Evolutionary conservation across 169 alveolate species (phyloP), one percentile per base, ranked within the genome.

Genomic region (Babesia ovata): DNA sequence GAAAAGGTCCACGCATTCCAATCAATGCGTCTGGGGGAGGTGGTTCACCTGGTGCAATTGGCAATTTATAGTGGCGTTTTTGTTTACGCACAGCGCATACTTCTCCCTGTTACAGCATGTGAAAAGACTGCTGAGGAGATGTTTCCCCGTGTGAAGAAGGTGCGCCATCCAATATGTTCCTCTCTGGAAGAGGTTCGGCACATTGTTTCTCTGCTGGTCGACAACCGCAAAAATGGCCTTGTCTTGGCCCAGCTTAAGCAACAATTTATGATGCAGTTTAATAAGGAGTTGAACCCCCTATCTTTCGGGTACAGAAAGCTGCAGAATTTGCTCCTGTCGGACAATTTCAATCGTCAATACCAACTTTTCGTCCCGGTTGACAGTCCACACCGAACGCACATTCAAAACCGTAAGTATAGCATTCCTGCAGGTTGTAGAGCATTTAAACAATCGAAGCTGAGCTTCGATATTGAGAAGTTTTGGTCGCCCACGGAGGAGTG

Each of bases 111-210:
- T 3, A 61, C 93, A 10, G 93, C 93, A 19, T 89, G 93, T 56
- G 92, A 85, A 79, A 89, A 85, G 59, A 89, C 92, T 44, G 93
- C 93, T n/a, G 91, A 89, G 46, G 93, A 89, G 61, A 42, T 89
- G 36, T 89, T 85, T 56, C 93, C 93, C 0, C 70, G 85, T 56
- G 45, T 79, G 42, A 89, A 85, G 79, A 85, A 76, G 49, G 58
- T 66, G 13, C 60, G 84, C 21, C 84, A 89, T 60, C 92, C 90
- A 33, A 66, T 85, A 39, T 89, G 93, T 48, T 61, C 84, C 9
- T 82, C 92, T 0, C 26, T 89, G 57, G 87, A 67, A 17, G 93
- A 89, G 79, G 93, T 89, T 16, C 61, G 71, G 59, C 58, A 65
- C 11, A 89, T 89, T 0, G 75, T 89, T 17, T 89, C 93, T 13